Evolutionary conservation across 805 yeast genomes (phyloP).

Genomic region (Candida coleopterorum): DNA sequence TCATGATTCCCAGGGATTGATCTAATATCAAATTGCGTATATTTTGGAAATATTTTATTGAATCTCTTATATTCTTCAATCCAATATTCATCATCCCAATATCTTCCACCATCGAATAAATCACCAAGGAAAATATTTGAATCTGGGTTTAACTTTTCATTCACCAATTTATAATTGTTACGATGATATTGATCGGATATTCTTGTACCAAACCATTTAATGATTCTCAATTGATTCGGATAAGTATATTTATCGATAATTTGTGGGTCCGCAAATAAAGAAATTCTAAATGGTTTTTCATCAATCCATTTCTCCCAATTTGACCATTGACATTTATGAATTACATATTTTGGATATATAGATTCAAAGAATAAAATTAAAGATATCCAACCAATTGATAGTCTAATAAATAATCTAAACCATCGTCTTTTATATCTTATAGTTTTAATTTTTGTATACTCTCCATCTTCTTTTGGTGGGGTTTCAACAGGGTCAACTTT

Average conservation of each 20-base stretch:
- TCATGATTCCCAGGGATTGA: conserved; percentile 90
- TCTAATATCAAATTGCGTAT: conserved; percentile 34
- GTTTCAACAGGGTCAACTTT: too few relatives aligned
- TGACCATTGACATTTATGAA: conserved; percentile 47
- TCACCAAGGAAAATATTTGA: conserved; percentile 82
- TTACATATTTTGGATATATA: conserved; percentile 19
- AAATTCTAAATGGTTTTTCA: conserved; percentile 43
- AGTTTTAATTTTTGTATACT: not conserved
- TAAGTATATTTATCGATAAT: conserved; percentile 85
- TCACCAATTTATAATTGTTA: conserved; percentile 63
- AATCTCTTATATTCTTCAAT: conserved; percentile 66
- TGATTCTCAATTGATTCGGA: conserved; percentile 55
- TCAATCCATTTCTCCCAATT: conserved; percentile 59
- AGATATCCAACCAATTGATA: conserved; percentile 19
- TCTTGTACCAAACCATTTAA: conserved; percentile 52
- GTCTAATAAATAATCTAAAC: not conserved
- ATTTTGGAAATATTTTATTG: conserved; percentile 56
- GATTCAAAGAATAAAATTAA: conserved; percentile 30
- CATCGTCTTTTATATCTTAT: not conserved
- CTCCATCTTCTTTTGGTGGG: not conserved
- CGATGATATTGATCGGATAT: conserved; percentile 76
- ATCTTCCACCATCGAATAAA: conserved; percentile 90
- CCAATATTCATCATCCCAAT: conserved; percentile 70
- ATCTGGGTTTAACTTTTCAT: conserved; percentile 63
- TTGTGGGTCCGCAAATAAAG: conserved; percentile 88